phyloP scores from a whole-genome alignment of 177 flowering plant species.

The Vitis hybrid region DNA sequence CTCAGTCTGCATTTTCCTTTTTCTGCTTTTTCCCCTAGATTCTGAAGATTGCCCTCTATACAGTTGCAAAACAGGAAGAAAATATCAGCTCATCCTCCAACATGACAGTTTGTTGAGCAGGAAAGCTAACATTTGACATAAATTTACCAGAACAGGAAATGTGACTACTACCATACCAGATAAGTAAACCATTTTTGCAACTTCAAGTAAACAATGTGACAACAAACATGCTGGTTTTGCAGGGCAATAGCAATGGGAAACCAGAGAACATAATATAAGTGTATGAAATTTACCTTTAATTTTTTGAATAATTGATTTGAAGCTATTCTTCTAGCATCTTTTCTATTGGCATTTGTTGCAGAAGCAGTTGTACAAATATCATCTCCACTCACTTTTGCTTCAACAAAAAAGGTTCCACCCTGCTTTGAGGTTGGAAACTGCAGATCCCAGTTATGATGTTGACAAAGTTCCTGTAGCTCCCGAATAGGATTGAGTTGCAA shows the following conservation, averaged over 20 bases:
- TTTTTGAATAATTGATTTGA: conserved; percentile 28
- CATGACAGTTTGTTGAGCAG: neutral
- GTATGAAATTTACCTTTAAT: conserved; percentile 50
- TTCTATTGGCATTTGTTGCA: conserved; percentile 46
- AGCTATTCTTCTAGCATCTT: conserved; percentile 57
- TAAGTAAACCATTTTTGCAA: no score
- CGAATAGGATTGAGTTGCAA: conserved; percentile 68
- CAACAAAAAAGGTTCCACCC: conserved; percentile 34
- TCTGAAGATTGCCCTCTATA: no score
- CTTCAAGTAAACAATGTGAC: no score
- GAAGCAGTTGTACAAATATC: conserved; percentile 25
- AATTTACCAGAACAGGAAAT: neutral
- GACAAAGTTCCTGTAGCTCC: conserved; percentile 82
- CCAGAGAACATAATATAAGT: neutral
- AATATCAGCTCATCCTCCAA: neutral
- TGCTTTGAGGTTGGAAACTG: conserved; percentile 34
- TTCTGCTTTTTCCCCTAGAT: no score
- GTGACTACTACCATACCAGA: no score
- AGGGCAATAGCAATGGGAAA: neutral
- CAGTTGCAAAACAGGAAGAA: neutral
- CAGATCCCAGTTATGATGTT: conserved; percentile 43
- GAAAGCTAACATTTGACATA: neutral
- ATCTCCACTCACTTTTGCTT: conserved; percentile 39
- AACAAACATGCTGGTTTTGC: no score
- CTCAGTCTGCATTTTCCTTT: neutral